Base-by-base conservation (phyloP, 106 monocot genomes). In the Acanthochlamys bracteata region DNA sequence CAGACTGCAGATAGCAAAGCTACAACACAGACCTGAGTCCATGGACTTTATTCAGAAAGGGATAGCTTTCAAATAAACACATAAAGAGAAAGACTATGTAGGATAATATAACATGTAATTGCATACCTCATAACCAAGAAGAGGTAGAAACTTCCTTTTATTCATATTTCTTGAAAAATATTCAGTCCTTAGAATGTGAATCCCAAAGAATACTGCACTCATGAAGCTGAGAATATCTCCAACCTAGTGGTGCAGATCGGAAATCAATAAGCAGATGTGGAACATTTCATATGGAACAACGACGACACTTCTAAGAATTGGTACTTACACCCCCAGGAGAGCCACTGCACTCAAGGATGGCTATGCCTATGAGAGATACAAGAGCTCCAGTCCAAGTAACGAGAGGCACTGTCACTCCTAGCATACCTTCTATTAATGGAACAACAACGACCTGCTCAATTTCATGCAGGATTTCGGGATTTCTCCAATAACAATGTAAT, bases 201-300 rank as follows among this genome's bases (percentile, higher is more conserved):
- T 86, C 33, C 86, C 89, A 67, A 89, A 93, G 65, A 83, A 93
- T 16, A 86, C 62, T 0, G 89, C 83, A 61, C 86, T 86, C 66
- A 93, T 61, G 59, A 89, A 53, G 63, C 83, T 93, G 39, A 93
- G 64, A 69, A 86, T 24, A 76, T 93, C 93, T 43, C 93, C 89
- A 67, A 81, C 83, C 89, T 93, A 55, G 33, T 25, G 57, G 66
- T 24, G 60, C 24, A 40, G 60, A 41, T 19, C 15, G 10, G 13
- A 21, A 20, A 0, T 14, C 42, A 19, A 10, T 54, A 54, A 19
- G 53, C 7, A 8, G 10, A 43, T n/a, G n/a, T n/a, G n/a, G n/a
- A n/a, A n/a, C n/a, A n/a, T n/a, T n/a, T n/a, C n/a, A n/a, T n/a
- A n/a, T n/a, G n/a, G n/a, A n/a, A n/a, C n/a, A n/a, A n/a, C n/a